A percentile compares a stretch with the other conserved stretches of the same genome.
These are phyloP conservation scores for Xylaria palmicola DNA, from an alignment of 495 filamentous ascomycete species.

Conservation along the genomic window DNA sequence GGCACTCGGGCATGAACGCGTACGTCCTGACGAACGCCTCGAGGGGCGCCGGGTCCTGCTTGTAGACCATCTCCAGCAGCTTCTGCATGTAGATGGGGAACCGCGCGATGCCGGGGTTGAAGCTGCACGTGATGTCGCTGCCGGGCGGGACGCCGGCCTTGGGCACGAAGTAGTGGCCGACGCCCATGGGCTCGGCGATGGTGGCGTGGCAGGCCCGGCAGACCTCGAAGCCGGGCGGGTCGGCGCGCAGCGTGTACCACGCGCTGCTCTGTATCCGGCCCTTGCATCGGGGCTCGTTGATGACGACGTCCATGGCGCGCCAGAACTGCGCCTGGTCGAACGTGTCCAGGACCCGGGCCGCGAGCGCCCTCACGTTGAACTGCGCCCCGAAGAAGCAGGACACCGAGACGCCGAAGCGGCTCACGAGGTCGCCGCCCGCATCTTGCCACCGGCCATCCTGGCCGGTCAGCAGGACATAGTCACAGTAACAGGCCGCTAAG, in stretches of 20 bases:
- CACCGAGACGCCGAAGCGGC: not conserved
- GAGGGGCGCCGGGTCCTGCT: slow-evolving; percentile 3
- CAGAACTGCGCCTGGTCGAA: not conserved
- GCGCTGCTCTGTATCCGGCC: not conserved
- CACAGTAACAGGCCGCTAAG: not conserved
- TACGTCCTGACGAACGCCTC: slow-evolving; percentile 4
- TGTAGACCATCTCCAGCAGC: slow-evolving; percentile 7
- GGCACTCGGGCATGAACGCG: not conserved
- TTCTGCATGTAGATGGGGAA: slow-evolving; percentile 2
- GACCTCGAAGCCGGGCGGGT: slow-evolving; percentile 4
- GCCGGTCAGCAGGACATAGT: not conserved
- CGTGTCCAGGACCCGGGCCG: not conserved
- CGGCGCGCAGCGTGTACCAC: slow-evolving; percentile 1
- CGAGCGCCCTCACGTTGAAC: not conserved
- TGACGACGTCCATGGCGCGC: not conserved
- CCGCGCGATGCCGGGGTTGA: slow-evolving; percentile 1
- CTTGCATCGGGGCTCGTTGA: not conserved
- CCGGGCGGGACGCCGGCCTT: not conserved
- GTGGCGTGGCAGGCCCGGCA: not conserved
- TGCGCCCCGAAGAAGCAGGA: not conserved
- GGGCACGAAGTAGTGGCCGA: not conserved
- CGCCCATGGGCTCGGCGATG: slow-evolving; percentile 1
- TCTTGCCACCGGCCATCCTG: not conserved
- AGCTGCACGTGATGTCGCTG: not conserved
- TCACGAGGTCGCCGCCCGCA: not conserved